These are phyloP conservation scores for Helotiales sp. DNA, from an alignment of 2,329 filamentous ascomycete genomes.

Conservation along the genomic window DNA sequence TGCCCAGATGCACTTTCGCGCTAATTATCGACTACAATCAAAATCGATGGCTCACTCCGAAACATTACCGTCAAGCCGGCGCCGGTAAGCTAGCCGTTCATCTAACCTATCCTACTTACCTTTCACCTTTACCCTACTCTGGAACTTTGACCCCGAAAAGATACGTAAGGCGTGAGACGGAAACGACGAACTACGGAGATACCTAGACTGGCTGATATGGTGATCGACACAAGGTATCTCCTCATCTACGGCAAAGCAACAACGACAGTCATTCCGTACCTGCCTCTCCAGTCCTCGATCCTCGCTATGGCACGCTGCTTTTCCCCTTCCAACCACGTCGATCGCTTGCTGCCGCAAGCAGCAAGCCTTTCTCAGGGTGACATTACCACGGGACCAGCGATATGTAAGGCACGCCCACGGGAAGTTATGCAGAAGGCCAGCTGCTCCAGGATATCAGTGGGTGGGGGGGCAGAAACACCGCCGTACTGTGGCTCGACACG, in stretches of 20 bases:
- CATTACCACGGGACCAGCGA: conserved; percentile 11
- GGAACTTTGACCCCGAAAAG: neutral
- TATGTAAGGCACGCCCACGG: conserved; percentile 14
- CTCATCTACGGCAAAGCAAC: neutral
- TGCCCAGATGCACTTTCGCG: neutral
- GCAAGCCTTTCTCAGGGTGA: neutral
- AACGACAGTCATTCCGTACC: neutral
- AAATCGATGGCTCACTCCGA: neutral
- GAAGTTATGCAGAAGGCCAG: conserved; percentile 9
- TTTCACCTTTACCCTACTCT: neutral
- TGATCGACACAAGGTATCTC: neutral
- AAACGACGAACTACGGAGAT: neutral
- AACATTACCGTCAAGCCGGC: neutral
- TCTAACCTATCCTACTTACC: neutral
- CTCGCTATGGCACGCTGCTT: neutral
- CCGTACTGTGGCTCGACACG: conserved; percentile 7
- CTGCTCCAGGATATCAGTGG: conserved; percentile 25
- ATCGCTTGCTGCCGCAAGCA: neutral
- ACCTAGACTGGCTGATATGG: neutral
- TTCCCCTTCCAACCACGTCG: neutral
- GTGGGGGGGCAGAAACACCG: no score
- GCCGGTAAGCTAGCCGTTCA: neutral
- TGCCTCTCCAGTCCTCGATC: neutral
- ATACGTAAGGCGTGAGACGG: neutral
- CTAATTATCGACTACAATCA: neutral